Evolutionary conservation across 768 basidiomycete genomes (phyloP).

Genomic region (Leccinum disarticulatum): DNA sequence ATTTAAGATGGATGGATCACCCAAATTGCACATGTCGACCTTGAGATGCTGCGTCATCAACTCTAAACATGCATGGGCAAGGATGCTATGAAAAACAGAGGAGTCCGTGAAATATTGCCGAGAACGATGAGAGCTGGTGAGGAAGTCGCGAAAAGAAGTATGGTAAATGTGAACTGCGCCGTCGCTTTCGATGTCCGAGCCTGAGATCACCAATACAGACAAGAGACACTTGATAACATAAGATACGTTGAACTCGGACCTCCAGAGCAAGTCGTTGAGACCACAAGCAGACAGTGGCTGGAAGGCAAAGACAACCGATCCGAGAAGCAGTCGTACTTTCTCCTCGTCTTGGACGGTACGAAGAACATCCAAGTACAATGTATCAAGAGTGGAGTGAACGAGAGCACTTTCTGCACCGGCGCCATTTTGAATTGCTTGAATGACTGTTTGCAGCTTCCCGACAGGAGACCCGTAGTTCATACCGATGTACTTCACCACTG

Average conservation of each 20-base stretch:
- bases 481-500: constrained; percentile 27
- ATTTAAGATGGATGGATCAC: constrained; percentile 13
- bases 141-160: constrained; percentile 24
- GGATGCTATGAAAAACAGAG: constrained; percentile 9
- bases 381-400: constrained; percentile 16
- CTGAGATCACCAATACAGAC: constrained; percentile 16
- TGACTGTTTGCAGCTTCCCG: constrained; percentile 10
- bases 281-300: constrained; percentile 14
- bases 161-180: constrained; percentile 20
- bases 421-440: constrained; percentile 7
- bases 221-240: constrained; percentile 13
- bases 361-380: constrained; percentile 17
- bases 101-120: constrained; percentile 15
- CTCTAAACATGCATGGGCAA: constrained; percentile 17
- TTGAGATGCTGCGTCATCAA: constrained; percentile 17
- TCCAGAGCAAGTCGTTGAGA: constrained; percentile 13
- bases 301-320: constrained; percentile 14
- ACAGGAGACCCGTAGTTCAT: constrained; percentile 11
- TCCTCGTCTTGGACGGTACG: constrained; percentile 10
- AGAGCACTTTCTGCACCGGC: constrained; percentile 2
- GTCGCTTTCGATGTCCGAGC: constrained; percentile 3
- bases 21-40: constrained; percentile 14
- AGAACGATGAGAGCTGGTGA: constrained; percentile 16
- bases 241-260: constrained; percentile 4
- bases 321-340: constrained; percentile 11